phyloP scores from a whole-genome alignment of 2,329 filamentous ascomycete species.

The Apiospora rasikravindrae region DNA sequence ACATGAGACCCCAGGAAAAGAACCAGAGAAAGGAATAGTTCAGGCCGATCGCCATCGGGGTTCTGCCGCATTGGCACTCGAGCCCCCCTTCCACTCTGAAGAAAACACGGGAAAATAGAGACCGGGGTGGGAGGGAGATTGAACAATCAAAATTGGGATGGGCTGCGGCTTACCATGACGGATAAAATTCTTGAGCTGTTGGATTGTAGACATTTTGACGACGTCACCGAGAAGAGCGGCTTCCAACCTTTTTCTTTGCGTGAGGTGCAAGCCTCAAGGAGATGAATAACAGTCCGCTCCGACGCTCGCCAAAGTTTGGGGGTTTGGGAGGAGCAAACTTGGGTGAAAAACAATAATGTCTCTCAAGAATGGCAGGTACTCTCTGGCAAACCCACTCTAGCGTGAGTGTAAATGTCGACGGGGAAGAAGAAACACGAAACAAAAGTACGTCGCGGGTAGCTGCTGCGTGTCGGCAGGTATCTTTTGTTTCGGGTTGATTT shows the following conservation, averaged over 20 bases:
- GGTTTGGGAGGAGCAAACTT: not conserved
- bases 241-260: conserved; percentile 20
- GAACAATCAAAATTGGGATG: conserved; percentile 21
- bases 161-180: conserved; percentile 70
- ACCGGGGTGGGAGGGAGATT: conserved; percentile 21
- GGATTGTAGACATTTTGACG: conserved; percentile 70
- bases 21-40: conserved; percentile 16
- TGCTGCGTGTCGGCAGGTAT: not conserved
- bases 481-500: conserved; percentile 10
- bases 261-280: conserved; percentile 15
- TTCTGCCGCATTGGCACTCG: conserved; percentile 15
- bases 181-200: conserved; percentile 98
- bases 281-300: conserved; percentile 6
- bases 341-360: not conserved
- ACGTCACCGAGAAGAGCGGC: conserved; percentile 30
- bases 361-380: not conserved
- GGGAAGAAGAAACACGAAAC: not conserved
- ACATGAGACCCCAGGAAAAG: conserved; percentile 15
- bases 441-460: conserved; percentile 3
- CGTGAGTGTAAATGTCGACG: not conserved
- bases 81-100: not conserved
- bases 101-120: conserved; percentile 9
- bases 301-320: conserved; percentile 16
- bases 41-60: not conserved
- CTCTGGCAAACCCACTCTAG: conserved; percentile 12